Evolutionary conservation across 371 early-diverging fungal genomes (phyloP).

Genomic region (Coemansia sp.): DNA sequence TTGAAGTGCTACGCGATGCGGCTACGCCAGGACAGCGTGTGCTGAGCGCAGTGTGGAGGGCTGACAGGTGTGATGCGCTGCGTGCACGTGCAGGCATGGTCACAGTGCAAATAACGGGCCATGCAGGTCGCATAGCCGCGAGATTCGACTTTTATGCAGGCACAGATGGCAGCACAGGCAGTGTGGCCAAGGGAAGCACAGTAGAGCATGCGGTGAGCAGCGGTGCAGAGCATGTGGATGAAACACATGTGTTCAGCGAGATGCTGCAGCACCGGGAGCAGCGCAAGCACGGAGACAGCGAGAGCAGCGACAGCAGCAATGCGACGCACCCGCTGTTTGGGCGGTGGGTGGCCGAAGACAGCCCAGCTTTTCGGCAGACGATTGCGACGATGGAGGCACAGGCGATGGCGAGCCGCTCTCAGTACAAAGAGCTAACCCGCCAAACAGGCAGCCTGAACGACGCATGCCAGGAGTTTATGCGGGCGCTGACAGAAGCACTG

Average conservation of each 20-base stretch:
- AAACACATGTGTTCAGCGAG: conserved; percentile 31
- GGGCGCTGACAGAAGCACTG: conserved; percentile 20
- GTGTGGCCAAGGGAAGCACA: background rate
- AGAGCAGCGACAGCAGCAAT: conserved; percentile 2
- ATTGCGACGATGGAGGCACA: conserved; percentile 33
- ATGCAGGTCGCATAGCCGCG: background rate
- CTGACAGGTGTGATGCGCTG: background rate
- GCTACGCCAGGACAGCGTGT: background rate
- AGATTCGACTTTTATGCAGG: conserved; percentile 10
- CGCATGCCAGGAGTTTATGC: conserved; percentile 35
- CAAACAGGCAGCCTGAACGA: conserved; percentile 28
- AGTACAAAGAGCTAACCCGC: conserved; percentile 36
- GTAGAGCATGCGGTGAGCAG: background rate
- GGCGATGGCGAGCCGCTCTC: conserved; percentile 22
- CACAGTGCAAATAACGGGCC: conserved; percentile 7
- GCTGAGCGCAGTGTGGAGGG: conserved; percentile 4
- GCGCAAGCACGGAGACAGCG: conserved; percentile 4
- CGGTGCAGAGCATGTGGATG: background rate
- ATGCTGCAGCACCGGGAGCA: conserved; percentile 23
- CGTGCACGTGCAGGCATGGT: conserved; percentile 9
- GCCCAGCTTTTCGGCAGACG: conserved; percentile 37
- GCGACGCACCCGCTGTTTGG: conserved; percentile 37
- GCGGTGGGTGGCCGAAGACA: conserved; percentile 42
- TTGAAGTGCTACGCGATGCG: background rate
- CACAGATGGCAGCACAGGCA: background rate